A percentile compares a stretch with the other conserved stretches of the same genome.
phyloP scores from a whole-genome alignment of 78 protist genomes.

The Guillardia theta region DNA sequence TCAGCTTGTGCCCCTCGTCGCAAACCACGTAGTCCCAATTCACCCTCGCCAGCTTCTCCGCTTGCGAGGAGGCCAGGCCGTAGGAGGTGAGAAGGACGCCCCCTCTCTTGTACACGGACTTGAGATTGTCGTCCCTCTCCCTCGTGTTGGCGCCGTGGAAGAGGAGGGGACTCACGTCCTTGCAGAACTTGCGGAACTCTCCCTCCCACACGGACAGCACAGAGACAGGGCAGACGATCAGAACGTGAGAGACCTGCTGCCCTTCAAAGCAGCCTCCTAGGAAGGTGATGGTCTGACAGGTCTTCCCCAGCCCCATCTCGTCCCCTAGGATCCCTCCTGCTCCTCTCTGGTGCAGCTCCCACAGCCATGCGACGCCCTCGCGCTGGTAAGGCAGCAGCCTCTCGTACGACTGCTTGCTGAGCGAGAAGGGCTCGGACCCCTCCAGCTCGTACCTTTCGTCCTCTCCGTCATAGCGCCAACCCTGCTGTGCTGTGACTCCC shows the following conservation, averaged over 20 bases:
- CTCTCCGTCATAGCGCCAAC: background rate
- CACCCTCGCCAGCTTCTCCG: slow-evolving; percentile 53
- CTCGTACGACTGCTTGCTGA: background rate
- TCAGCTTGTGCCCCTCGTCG: slow-evolving; percentile 62
- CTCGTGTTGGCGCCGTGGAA: background rate
- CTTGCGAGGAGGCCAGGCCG: slow-evolving; percentile 57
- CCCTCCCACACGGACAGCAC: slow-evolving; percentile 20
- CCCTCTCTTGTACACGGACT: background rate
- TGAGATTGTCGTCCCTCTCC: background rate
- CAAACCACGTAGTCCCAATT: slow-evolving; percentile 14
- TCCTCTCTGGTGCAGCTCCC: background rate
- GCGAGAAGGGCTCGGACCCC: background rate
- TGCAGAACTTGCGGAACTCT: slow-evolving; percentile 11
- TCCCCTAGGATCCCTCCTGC: slow-evolving; percentile 52
- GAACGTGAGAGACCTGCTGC: background rate
- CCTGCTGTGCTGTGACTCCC: background rate
- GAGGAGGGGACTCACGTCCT: background rate
- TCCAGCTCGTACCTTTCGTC: background rate
- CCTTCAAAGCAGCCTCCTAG: background rate
- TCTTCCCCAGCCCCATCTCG: slow-evolving; percentile 53
- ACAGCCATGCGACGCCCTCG: slow-evolving; percentile 59
- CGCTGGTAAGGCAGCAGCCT: slow-evolving; percentile 52
- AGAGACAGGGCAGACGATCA: slow-evolving; percentile 21
- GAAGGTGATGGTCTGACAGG: background rate
- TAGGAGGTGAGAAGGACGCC: background rate